Conservation (phyloP, 2,329 filamentous ascomycete genomes). For the Stachybotrys echinatus region DNA sequence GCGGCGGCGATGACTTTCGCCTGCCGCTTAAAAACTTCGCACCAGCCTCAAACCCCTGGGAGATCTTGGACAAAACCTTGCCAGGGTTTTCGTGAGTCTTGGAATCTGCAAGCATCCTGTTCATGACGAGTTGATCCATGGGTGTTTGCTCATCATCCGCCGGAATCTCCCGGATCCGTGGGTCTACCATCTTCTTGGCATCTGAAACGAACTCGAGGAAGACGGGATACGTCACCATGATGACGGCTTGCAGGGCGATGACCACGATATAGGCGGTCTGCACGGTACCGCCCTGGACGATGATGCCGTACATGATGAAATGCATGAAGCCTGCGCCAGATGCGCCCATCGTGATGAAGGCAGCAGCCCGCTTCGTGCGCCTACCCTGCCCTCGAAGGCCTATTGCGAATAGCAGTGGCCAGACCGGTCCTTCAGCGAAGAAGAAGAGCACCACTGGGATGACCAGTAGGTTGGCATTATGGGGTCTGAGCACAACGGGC, state of each 20-base stretch:
- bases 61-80: not conserved
- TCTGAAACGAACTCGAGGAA: slow-evolving; percentile 42
- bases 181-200: slow-evolving; percentile 39
- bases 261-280: slow-evolving; percentile 62
- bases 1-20: not conserved
- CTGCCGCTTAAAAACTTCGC: not conserved
- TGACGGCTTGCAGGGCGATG: slow-evolving; percentile 42
- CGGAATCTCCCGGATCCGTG: slow-evolving; percentile 1
- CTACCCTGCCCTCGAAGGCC: slow-evolving; percentile 74
- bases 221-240: slow-evolving; percentile 38
- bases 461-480: slow-evolving; percentile 42
- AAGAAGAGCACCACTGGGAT: slow-evolving; percentile 66
- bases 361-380: slow-evolving; percentile 74
- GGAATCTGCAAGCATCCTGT: not conserved
- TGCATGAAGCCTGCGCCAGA: slow-evolving; percentile 70
- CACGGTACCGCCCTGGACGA: slow-evolving; percentile 53
- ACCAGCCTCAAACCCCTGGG: not conserved
- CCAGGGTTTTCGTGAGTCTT: not conserved
- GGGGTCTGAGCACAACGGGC: slow-evolving; percentile 37
- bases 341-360: slow-evolving; percentile 71
- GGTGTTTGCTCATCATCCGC: not conserved
- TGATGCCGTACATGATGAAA: slow-evolving; percentile 66
- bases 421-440: slow-evolving; percentile 78
- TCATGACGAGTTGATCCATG: slow-evolving; percentile 1
- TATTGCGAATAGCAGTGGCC: slow-evolving; percentile 75